Percentiles rank a stretch among this genome's conserved stretches.
Conservation (phyloP, 139 green algal species). For the Picochlorum sp. region DNA sequence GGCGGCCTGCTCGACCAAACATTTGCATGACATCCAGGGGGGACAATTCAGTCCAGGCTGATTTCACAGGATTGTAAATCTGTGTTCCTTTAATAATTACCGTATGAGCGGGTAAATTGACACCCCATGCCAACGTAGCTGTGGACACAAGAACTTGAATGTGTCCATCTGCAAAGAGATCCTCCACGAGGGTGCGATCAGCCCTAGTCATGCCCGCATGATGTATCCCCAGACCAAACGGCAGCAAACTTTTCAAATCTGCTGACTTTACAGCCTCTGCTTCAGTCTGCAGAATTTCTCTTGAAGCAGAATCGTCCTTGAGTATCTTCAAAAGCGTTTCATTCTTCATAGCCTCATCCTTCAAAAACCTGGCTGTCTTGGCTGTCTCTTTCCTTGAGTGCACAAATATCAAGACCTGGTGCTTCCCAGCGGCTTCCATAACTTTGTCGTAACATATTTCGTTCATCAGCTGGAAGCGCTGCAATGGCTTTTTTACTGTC, state of each 20-base stretch:
- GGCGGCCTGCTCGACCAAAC: slow-evolving; percentile 90
- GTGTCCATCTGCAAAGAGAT: slow-evolving; percentile 94
- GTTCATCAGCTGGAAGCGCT: slow-evolving; percentile 97
- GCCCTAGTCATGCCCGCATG: slow-evolving; percentile 89
- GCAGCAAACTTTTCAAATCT: slow-evolving; percentile 87
- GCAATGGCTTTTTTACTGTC: slow-evolving; percentile 94
- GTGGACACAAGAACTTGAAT: slow-evolving; percentile 95
- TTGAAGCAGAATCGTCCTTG: slow-evolving; percentile 63
- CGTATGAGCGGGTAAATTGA: slow-evolving; percentile 97
- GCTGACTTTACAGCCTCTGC: slow-evolving; percentile 71
- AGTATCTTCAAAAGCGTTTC: slow-evolving; percentile 73
- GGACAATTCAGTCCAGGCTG: slow-evolving; percentile 82
- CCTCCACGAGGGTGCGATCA: slow-evolving; percentile 93
- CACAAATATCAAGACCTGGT: slow-evolving; percentile 97
- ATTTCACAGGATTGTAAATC: slow-evolving; percentile 93
- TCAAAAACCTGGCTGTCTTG: slow-evolving; percentile 88
- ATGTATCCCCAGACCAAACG: slow-evolving; percentile 94
- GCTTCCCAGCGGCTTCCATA: slow-evolving; percentile 78
- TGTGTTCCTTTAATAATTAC: slow-evolving; percentile 99
- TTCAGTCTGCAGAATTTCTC: slow-evolving; percentile 86
- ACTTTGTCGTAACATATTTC: slow-evolving; percentile 99
- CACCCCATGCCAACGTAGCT: slow-evolving; percentile 95
- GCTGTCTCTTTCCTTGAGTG: slow-evolving; percentile 97
- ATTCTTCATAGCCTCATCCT: slow-evolving; percentile 66
- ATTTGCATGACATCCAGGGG: slow-evolving; percentile 99